Percentiles rank a stretch among this genome's conserved stretches.
These are phyloP conservation scores for Bryum argenteum DNA, from an alignment of 225 moss, liverwort and hornwort genomes.

Conservation along the genomic window DNA sequence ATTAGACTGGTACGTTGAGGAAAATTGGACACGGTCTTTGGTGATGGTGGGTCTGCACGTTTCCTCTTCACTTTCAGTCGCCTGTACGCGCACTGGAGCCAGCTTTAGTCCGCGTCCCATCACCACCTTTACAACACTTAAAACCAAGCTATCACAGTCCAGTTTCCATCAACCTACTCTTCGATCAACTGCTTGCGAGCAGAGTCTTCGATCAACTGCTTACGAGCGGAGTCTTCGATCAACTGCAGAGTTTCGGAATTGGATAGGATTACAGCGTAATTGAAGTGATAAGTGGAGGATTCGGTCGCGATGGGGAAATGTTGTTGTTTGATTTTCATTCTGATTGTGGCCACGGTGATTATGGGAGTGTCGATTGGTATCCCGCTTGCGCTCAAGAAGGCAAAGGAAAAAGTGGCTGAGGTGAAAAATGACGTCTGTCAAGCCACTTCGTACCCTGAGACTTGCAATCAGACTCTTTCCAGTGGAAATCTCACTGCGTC, in stretches of 20 bases:
- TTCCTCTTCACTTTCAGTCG: conserved; percentile 1
- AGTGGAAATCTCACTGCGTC: conserved; percentile 17
- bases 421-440: conserved; percentile 18
- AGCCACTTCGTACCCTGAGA: conserved; percentile 50
- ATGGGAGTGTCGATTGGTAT: conserved; percentile 47
- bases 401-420: conserved; percentile 8
- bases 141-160: background rate
- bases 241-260: too few relatives aligned
- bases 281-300: too few relatives aligned
- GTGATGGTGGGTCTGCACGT: conserved; percentile 1
- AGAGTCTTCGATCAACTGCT: too few relatives aligned
- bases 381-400: conserved; percentile 49
- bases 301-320: conserved; percentile 51
- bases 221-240: too few relatives aligned
- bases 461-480: conserved; percentile 46
- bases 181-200: background rate
- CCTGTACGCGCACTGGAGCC: conserved; percentile 22
- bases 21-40: conserved; percentile 23
- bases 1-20: background rate
- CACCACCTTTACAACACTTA: conserved; percentile 18
- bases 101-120: conserved; percentile 21
- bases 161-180: conserved; percentile 10
- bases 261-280: too few relatives aligned
- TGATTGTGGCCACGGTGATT: conserved; percentile 37
- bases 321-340: conserved; percentile 46